These are phyloP conservation scores for Zasmidium citrigriseum DNA, from an alignment of 2,329 filamentous ascomycete genomes.

Conservation along the genomic window DNA sequence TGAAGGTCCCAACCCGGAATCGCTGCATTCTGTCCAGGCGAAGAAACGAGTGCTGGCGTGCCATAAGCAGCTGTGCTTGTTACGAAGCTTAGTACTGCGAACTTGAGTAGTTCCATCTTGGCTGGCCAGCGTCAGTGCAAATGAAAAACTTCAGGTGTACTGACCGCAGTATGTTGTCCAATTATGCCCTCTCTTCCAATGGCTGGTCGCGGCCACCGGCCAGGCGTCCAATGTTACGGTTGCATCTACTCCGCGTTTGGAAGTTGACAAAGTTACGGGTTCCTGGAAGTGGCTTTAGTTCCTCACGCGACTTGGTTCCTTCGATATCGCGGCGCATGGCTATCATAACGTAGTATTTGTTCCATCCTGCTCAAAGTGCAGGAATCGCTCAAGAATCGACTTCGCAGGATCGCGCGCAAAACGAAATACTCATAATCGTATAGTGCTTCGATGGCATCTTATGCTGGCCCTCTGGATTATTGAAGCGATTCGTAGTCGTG, in stretches of 20 bases:
- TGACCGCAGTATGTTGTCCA: background rate
- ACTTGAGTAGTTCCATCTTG: background rate
- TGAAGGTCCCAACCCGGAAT: conserved; percentile 13
- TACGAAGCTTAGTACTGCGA: background rate
- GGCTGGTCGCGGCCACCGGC: background rate
- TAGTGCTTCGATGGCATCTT: too few species aligned
- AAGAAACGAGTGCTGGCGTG: background rate
- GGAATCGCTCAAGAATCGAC: background rate
- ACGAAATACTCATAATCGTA: too few species aligned
- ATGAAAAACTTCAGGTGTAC: background rate
- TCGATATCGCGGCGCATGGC: background rate
- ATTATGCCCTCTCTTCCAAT: background rate
- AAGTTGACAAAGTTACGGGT: background rate
- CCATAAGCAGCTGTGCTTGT: background rate
- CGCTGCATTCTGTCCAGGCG: background rate
- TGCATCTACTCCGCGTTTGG: background rate
- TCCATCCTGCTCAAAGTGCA: background rate
- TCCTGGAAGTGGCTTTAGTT: background rate
- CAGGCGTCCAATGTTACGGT: background rate
- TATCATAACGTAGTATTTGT: background rate
- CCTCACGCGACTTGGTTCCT: background rate
- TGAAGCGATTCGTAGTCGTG: too few species aligned
- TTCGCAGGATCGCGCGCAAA: too few species aligned
- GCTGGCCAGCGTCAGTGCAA: too few species aligned
- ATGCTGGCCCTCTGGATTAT: too few species aligned